Evolutionary conservation across 306 rosid species (phyloP), one percentile per base, ranked within the genome.

Genomic region (Delonix regia): DNA sequence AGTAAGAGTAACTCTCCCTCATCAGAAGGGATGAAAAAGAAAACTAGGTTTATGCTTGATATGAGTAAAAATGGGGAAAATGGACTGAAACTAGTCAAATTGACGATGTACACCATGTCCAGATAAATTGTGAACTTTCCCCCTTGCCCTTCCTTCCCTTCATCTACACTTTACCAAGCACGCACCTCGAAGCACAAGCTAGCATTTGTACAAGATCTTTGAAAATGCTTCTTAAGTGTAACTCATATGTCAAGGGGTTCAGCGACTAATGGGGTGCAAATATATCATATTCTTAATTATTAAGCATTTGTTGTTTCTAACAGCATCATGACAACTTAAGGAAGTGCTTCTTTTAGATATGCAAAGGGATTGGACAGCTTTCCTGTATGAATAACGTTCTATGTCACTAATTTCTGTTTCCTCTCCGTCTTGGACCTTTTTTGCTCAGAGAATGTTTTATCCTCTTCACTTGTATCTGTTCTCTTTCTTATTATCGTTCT

Each of bases 81-180:
- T 48, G 8, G 55, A 48, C 11, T 51, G 57, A 51, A n/a, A 51
- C 57, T 14, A 38, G 51, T 60, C 65, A 61, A 52, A 61, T 42
- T 64, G 52, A 34, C 45, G 55, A 44, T 14, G 8, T 10, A 68
- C 18, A n/a, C 9, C 60, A 28, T 1, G 15, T 24, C n/a, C 4
- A 18, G 69, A 28, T 4, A 42, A 18, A 77, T 25, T 67, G 66
- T 36, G 52, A 55, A 16, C 7, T 30, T 52, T 71, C n/a, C 52
- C 18, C 63, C 14, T 19, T 12, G 19, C 49, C 51, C 18, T 41
- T 66, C 80, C 56, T 42, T 42, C 12, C 60, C 68, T 24, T 56
- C 69, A 24, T 76, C 56, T 21, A 13, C 44, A 64, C 27, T 60
- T 77, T 39, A 16, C 25, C 68, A 64, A 44, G 66, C 14, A 75